Evolutionary conservation across 768 basidiomycete species (phyloP).

Genomic region (Lactarius sp.): DNA sequence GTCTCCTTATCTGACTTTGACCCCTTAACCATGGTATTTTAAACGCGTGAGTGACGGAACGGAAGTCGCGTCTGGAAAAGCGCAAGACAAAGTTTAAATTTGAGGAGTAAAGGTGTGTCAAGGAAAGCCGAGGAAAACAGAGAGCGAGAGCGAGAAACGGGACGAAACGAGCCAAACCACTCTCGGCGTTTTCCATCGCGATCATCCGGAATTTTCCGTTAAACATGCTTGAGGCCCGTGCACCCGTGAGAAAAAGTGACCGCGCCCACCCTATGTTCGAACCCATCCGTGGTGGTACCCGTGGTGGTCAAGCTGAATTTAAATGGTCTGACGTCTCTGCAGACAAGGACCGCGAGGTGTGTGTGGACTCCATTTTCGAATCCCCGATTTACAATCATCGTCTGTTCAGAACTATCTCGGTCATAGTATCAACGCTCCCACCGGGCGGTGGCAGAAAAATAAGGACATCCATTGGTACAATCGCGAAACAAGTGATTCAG

Average conservation of each 20-base stretch:
- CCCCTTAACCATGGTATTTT: constrained; percentile 34
- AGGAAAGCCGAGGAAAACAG: not conserved
- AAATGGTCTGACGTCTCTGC: constrained; percentile 88
- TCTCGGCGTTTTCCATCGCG: constrained; percentile 11
- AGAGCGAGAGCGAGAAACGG: not conserved
- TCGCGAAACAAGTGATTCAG: constrained; percentile 47
- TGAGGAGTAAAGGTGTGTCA: not conserved
- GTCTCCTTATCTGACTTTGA: constrained; percentile 36
- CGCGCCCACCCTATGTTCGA: constrained; percentile 55
- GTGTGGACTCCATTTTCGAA: constrained; percentile 13
- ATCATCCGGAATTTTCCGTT: constrained; percentile 20
- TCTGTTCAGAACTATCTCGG: constrained; percentile 80
- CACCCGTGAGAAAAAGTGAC: not conserved
- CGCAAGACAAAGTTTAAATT: not conserved
- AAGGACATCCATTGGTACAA: constrained; percentile 96
- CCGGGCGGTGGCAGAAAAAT: constrained; percentile 96
- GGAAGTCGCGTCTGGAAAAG: not conserved
- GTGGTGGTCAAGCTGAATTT: constrained; percentile 88
- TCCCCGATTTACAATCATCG: too few species aligned
- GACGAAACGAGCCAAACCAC: not conserved
- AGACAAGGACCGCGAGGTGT: constrained; percentile 89
- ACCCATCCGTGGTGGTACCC: constrained; percentile 82
- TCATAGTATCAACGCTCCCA: constrained; percentile 91
- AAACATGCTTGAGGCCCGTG: constrained; percentile 14
- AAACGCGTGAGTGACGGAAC: constrained; percentile 20